Evolutionary conservation across 1,284 basidiomycete species (phyloP).

Genomic region (Prillingera fragicola): DNA sequence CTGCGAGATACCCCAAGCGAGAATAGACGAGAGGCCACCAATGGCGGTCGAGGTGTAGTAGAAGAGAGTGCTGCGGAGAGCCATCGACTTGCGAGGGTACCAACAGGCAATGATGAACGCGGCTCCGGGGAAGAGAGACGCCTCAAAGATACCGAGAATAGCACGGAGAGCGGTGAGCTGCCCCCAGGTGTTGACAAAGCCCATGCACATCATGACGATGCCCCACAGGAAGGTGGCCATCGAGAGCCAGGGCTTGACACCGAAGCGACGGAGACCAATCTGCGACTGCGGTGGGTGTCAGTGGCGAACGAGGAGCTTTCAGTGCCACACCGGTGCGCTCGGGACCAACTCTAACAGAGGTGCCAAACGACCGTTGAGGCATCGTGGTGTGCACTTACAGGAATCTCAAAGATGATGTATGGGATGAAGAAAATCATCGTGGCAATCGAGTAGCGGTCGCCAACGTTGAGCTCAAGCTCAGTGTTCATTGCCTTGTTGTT

Average conservation of each 20-base stretch:
- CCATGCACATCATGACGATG: slow-evolving; percentile 30
- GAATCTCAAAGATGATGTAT: slow-evolving; percentile 46
- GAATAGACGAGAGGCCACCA: slow-evolving; percentile 9
- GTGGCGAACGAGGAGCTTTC: too few relatives aligned
- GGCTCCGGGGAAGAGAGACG: slow-evolving; percentile 23
- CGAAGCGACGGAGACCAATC: slow-evolving; percentile 14
- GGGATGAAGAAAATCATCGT: slow-evolving; percentile 44
- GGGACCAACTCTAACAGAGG: too few relatives aligned
- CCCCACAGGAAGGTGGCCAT: slow-evolving; percentile 40
- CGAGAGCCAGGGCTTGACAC: slow-evolving; percentile 22
- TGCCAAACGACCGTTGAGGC: too few relatives aligned
- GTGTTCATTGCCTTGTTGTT: slow-evolving; percentile 21
- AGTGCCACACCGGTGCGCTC: too few relatives aligned
- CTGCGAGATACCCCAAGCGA: slow-evolving; percentile 8
- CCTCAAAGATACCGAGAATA: slow-evolving; percentile 26
- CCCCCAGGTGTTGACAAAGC: slow-evolving; percentile 31
- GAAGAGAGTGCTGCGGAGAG: slow-evolving; percentile 14
- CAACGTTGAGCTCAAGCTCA: slow-evolving; percentile 31
- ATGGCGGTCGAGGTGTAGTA: slow-evolving; percentile 15
- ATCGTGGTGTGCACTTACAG: slow-evolving; percentile 2
- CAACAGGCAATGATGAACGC: slow-evolving; percentile 20
- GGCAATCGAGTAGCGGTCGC: slow-evolving; percentile 44
- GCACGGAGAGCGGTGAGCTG: slow-evolving; percentile 21
- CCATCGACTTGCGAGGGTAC: slow-evolving; percentile 18
- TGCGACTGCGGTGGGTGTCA: slow-evolving; percentile 4